Evolutionary conservation across 1,139 yeast species (phyloP), one percentile per base, ranked within the genome.

Genomic region (Zygosaccharomyces sapae): DNA sequence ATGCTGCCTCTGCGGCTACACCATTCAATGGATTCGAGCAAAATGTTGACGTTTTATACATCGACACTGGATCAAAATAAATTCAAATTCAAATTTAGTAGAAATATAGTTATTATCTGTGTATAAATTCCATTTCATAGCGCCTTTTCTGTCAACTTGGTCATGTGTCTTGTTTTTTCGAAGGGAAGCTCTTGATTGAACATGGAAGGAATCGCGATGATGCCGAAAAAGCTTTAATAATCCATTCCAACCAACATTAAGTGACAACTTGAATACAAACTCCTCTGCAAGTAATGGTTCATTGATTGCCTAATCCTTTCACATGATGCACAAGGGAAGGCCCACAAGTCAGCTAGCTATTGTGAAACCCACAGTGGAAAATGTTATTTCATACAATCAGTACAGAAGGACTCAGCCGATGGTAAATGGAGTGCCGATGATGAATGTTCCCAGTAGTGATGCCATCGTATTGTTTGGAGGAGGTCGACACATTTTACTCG

Each of bases 1-100:
- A 92, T 69, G 90, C 97, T 8, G 74, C 84, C 33, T 87, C 92
- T 38, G 97, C 97, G 6, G 79, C 95, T 33, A 87, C 96, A 10
- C 76, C 81, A 41, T 90, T 90, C 72, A 85, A 90, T 64, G 97
- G 97, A 25, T 90, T 90, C 64, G 77, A 78, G 57, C 78, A 77
- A 49, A 65, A 68, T 19, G 82, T 86, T 33, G 74, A 76, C 38
- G 81, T 82, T 43, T 68, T 77, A 46, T 86, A 83, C 63, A 83
- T 86, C 47, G 70, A 75, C 60, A 77, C 83, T 12, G 12, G 12
- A 19, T 24, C 40, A 12, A 12, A 35, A 31, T 73, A 71, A 43
- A 9, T 8, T 27, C 10, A 24, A 24, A 9, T 10, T 10, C 9
- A 10, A 9, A 16, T 39, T 22, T 35, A 16, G 18, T 35, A 6